Evolutionary conservation across 176 grass and related monocot genomes (phyloP).

Genomic region (Musa acuminata): DNA sequence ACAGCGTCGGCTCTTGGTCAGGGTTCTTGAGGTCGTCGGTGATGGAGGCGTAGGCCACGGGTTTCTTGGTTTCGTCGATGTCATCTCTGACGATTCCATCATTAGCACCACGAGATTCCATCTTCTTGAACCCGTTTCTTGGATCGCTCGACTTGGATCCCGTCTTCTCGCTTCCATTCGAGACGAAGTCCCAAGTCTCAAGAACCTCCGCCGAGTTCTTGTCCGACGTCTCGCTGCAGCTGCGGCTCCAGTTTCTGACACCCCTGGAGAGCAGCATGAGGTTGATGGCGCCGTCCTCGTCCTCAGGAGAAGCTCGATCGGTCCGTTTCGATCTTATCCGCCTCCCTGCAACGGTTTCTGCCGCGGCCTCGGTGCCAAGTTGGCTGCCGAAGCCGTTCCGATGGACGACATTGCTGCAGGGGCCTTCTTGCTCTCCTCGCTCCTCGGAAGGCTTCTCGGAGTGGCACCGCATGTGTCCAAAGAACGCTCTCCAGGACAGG

Average conservation of each 20-base stretch:
- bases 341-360: slow-evolving; percentile 21
- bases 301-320: not conserved
- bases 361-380: slow-evolving; percentile 20
- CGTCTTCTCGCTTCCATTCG: slow-evolving; percentile 1
- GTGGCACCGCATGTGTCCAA: slow-evolving; percentile 4
- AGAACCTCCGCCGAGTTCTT: slow-evolving; percentile 4
- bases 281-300: not conserved
- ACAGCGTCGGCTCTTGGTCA: not conserved
- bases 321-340: not conserved
- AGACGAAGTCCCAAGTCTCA: not conserved
- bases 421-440: not conserved
- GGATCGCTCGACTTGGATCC: slow-evolving; percentile 2
- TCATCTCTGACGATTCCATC: slow-evolving; percentile 1
- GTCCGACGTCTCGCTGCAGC: slow-evolving; percentile 27
- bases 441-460: not conserved
- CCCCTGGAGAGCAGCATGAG: not conserved
- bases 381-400: not conserved
- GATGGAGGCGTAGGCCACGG: no score
- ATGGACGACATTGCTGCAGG: not conserved
- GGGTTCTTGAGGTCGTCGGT: no score
- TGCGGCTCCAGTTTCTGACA: not conserved
- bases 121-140: not conserved
- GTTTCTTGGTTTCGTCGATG: not conserved
- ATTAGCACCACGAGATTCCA: slow-evolving; percentile 9
- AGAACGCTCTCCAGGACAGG: slow-evolving; percentile 15